Conservation (phyloP, 441 rosid genomes). For the Manihot esculenta region DNA sequence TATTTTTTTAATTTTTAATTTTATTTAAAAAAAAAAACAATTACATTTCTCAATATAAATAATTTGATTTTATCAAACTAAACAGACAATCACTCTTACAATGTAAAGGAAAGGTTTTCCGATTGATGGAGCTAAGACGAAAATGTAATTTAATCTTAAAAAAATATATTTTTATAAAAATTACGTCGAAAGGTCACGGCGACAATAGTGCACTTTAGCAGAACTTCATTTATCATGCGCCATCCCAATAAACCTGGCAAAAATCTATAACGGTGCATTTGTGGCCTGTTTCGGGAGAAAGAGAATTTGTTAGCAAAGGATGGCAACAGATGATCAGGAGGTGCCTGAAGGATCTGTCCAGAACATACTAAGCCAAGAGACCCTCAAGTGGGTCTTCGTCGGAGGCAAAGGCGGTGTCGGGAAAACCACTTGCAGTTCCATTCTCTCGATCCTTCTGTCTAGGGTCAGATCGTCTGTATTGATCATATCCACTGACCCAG, state of each 20-base stretch:
- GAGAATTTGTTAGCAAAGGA: conserved; percentile 1
- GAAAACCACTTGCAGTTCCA: conserved; percentile 96
- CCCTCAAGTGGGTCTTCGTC: conserved; percentile 95
- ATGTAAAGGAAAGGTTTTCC: too few species aligned
- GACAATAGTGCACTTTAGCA: background rate
- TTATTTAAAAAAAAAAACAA: too few species aligned
- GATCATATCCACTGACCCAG: conserved; percentile 99
- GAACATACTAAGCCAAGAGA: conserved; percentile 79
- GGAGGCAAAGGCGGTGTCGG: conserved; percentile 99
- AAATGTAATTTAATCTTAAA: too few species aligned
- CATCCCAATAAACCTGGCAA: background rate
- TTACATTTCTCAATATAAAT: too few species aligned
- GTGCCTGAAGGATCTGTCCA: conserved; percentile 62
- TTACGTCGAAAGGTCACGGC: too few species aligned
- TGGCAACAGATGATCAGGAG: conserved; percentile 45
- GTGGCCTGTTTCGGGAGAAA: background rate
- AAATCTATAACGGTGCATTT: background rate
- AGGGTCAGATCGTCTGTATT: conserved; percentile 83
- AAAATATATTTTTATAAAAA: too few species aligned
- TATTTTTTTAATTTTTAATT: too few species aligned
- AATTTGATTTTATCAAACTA: too few species aligned
- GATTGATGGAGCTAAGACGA: too few species aligned
- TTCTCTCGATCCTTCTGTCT: conserved; percentile 74
- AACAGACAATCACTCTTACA: too few species aligned
- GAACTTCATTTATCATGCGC: background rate